Conservation (phyloP, 2,329 filamentous ascomycete species). For the Fusarium floridanum region DNA sequence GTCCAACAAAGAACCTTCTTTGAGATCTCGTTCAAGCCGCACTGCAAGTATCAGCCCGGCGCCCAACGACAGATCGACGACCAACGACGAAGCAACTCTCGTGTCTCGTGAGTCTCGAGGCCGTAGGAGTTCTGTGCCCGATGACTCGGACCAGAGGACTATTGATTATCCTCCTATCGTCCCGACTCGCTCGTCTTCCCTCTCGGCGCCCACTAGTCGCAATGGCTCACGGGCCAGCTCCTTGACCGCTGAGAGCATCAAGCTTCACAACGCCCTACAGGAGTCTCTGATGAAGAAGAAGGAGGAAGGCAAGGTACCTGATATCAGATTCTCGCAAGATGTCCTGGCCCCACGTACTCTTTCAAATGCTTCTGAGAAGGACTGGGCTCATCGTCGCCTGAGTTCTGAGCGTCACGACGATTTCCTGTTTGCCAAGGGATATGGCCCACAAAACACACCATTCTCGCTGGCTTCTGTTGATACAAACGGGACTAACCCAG, state of each 20-base stretch:
- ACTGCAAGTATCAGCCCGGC: slow-evolving; percentile 66
- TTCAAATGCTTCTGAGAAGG: slow-evolving; percentile 49
- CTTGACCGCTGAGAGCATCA: slow-evolving; percentile 69
- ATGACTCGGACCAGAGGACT: slow-evolving; percentile 66
- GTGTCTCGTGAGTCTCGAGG: slow-evolving; percentile 58
- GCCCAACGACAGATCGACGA: slow-evolving; percentile 57
- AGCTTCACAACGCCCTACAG: slow-evolving; percentile 63
- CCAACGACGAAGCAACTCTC: slow-evolving; percentile 57
- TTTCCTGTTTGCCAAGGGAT: slow-evolving; percentile 64
- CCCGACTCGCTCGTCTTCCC: slow-evolving; percentile 69
- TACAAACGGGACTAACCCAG: slow-evolving; percentile 71
- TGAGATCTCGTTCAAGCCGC: slow-evolving; percentile 72
- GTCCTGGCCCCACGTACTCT: slow-evolving; percentile 4
- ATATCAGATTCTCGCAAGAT: slow-evolving; percentile 33
- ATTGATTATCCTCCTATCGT: slow-evolving; percentile 72
- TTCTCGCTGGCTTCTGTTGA: slow-evolving; percentile 73
- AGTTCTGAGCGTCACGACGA: slow-evolving; percentile 67
- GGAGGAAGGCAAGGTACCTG: slow-evolving; percentile 20
- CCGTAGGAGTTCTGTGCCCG: slow-evolving; percentile 61
- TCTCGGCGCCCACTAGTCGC: slow-evolving; percentile 73
- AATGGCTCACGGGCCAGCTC: slow-evolving; percentile 68
- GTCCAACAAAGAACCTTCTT: slow-evolving; percentile 64
- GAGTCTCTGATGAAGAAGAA: slow-evolving; percentile 44
- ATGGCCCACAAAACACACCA: slow-evolving; percentile 70
- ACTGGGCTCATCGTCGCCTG: slow-evolving; percentile 48